Evolutionary conservation across 1,284 basidiomycete species (phyloP), one percentile per base, ranked within the genome.

Genomic region (Erythrobasidium hasegawianum): DNA sequence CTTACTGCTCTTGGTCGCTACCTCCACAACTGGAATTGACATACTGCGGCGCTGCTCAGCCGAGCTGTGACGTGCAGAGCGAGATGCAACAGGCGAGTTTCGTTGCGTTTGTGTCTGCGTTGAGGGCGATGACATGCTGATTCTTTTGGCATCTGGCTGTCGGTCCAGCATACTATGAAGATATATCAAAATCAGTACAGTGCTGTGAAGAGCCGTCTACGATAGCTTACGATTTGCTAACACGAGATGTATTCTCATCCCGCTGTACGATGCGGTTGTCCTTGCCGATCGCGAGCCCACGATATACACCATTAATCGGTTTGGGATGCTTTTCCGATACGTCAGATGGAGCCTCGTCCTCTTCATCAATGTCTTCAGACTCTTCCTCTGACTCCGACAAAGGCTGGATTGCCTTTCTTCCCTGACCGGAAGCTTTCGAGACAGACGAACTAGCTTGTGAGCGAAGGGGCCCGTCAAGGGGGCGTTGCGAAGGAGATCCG

Each of bases 41-140:
- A 33, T 33, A 33, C 33, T 33, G 33, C 33, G 33, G 5, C 33
- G 33, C 33, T 33, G 33, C 33, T 33, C 33, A 33, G 11, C 5
- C 11, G 33, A 11, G 33, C 33, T 33, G 4, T 11, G 4, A 11
- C 33, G 4, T 33, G 11, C 33, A 33, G 33, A 5, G 4, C 33
- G 4, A 11, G 5, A 5, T 33, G 11, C 33, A 33, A 11, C 33
- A 11, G 33, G 33, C 33, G 33, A 33, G 33, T 33, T 33, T 11
- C 33, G 33, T 33, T 33, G 33, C 33, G 33, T 33, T 33, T 33
- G 33, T 11, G 33, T 47, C 43, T 47, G 43, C 8, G 43, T 18
- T 24, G 43, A 47, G 10, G 59, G 59, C 18, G 59, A 62, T 2
- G 49, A 53, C 59, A 62, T 62, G 18, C 49, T n/a, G 49, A 62